These are phyloP conservation scores for Penicillium mononematosum DNA, from an alignment of 495 filamentous ascomycete genomes.

Conservation along the genomic window DNA sequence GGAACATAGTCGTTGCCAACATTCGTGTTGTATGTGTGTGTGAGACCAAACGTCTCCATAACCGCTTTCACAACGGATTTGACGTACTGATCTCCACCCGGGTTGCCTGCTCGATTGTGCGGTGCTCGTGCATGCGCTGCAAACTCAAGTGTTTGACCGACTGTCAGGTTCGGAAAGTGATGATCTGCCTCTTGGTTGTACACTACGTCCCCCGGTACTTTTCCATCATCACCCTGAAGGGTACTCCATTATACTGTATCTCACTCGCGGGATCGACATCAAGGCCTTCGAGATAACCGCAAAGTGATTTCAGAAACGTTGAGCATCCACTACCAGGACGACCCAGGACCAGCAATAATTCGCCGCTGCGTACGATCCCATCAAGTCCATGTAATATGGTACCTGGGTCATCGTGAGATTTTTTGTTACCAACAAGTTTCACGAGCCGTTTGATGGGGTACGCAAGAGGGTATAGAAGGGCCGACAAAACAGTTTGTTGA, in stretches of 20 bases:
- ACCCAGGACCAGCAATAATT: slow-evolving; percentile 44
- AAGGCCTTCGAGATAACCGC: slow-evolving; percentile 39
- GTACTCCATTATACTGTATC: slow-evolving; percentile 54
- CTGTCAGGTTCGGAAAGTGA: slow-evolving; percentile 65
- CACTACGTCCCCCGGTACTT: slow-evolving; percentile 62
- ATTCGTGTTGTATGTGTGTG: slow-evolving; percentile 55
- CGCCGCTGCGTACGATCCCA: slow-evolving; percentile 40
- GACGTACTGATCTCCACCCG: slow-evolving; percentile 42
- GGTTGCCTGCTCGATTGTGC: slow-evolving; percentile 40
- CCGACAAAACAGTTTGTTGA: background rate
- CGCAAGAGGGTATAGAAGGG: background rate
- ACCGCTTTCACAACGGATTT: slow-evolving; percentile 56
- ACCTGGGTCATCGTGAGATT: background rate
- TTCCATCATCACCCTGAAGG: slow-evolving; percentile 52
- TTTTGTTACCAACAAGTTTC: background rate
- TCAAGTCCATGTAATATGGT: slow-evolving; percentile 25
- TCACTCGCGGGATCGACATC: slow-evolving; percentile 41
- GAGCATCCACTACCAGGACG: slow-evolving; percentile 48
- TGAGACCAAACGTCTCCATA: slow-evolving; percentile 59
- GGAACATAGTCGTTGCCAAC: slow-evolving; percentile 52
- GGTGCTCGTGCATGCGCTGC: slow-evolving; percentile 55
- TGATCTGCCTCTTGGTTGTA: slow-evolving; percentile 65
- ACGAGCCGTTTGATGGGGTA: background rate
- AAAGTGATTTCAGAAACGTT: slow-evolving; percentile 43
- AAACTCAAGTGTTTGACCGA: slow-evolving; percentile 66